Evolutionary conservation across 106 monocot species (phyloP).

Genomic region (Apostasia shenzhenica): DNA sequence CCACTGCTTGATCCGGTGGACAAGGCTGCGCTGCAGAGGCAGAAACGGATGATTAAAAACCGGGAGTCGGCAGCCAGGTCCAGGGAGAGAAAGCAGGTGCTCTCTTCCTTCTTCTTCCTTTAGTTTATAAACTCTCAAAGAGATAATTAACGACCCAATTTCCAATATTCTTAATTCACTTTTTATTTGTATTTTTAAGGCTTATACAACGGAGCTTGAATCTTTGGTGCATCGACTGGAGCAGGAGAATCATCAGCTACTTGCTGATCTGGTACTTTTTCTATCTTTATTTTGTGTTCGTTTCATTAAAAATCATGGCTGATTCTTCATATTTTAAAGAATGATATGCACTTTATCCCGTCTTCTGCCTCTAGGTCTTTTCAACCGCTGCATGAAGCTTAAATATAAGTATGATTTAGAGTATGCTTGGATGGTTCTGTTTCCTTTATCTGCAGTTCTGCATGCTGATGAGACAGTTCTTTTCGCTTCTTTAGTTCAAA

Average conservation of each 20-base stretch:
- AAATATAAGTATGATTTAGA: not conserved
- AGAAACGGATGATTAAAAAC: conserved; percentile 95
- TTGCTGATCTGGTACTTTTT: conserved; percentile 33
- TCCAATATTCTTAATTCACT: not conserved
- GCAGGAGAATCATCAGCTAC: conserved; percentile 42
- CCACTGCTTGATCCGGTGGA: conserved; percentile 36
- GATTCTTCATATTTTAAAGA: not conserved
- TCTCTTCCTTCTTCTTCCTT: not conserved
- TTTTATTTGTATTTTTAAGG: conserved; percentile 21
- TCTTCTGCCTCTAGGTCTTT: not conserved
- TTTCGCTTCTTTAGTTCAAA: too few relatives aligned
- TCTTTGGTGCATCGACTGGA: conserved; percentile 43
- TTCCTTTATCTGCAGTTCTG: too few relatives aligned
- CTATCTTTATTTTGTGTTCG: not conserved
- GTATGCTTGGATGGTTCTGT: not conserved
- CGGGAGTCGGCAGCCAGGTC: conserved; percentile 84
- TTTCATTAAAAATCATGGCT: not conserved
- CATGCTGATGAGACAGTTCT: too few relatives aligned
- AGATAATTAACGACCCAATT: not conserved
- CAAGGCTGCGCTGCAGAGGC: conserved; percentile 49
- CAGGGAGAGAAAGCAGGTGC: conserved; percentile 86
- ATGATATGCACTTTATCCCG: not conserved
- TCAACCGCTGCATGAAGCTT: not conserved
- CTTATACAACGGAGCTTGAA: conserved; percentile 61
- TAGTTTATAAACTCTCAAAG: not conserved